Evolutionary conservation across 1,284 basidiomycete species (phyloP).

Genomic region (Kwoniella shivajii): DNA sequence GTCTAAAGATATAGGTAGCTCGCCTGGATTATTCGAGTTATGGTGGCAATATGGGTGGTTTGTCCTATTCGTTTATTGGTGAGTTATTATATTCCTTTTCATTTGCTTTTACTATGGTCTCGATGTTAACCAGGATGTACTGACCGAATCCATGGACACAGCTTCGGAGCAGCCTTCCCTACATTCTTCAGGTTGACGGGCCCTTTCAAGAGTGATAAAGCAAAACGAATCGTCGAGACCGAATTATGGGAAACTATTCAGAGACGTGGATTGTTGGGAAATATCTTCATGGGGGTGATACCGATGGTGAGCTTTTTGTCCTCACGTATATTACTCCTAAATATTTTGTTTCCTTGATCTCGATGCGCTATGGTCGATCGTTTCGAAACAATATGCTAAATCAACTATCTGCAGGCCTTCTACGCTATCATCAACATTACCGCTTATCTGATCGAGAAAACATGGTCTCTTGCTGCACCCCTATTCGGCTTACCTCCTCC

Average conservation of each 20-base stretch:
- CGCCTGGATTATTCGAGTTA: slow-evolving; percentile 60
- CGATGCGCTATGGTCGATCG: too few relatives aligned
- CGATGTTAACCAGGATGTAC: background rate
- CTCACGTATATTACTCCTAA: too few relatives aligned
- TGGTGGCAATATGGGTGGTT: slow-evolving; percentile 61
- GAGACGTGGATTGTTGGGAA: slow-evolving; percentile 63
- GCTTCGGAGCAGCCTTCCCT: slow-evolving; percentile 66
- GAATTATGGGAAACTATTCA: slow-evolving; percentile 68
- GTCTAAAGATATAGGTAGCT: slow-evolving; percentile 64
- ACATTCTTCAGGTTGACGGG: slow-evolving; percentile 66
- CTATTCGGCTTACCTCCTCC: slow-evolving; percentile 25
- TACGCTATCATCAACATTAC: slow-evolving; percentile 54
- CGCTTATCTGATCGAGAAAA: slow-evolving; percentile 43
- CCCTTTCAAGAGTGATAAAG: slow-evolving; percentile 57
- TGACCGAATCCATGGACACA: slow-evolving; percentile 19
- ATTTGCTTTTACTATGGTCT: background rate
- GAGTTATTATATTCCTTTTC: slow-evolving; percentile 20
- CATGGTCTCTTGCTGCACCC: slow-evolving; percentile 29
- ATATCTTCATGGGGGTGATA: slow-evolving; percentile 65
- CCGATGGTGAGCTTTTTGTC: slow-evolving; percentile 55
- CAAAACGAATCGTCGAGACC: slow-evolving; percentile 59
- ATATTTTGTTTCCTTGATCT: too few relatives aligned
- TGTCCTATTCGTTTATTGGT: slow-evolving; percentile 64
- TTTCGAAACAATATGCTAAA: background rate
- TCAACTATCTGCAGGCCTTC: slow-evolving; percentile 34